Base-by-base conservation (phyloP, 2,329 filamentous ascomycete genomes). In the Aspergillus persii region DNA sequence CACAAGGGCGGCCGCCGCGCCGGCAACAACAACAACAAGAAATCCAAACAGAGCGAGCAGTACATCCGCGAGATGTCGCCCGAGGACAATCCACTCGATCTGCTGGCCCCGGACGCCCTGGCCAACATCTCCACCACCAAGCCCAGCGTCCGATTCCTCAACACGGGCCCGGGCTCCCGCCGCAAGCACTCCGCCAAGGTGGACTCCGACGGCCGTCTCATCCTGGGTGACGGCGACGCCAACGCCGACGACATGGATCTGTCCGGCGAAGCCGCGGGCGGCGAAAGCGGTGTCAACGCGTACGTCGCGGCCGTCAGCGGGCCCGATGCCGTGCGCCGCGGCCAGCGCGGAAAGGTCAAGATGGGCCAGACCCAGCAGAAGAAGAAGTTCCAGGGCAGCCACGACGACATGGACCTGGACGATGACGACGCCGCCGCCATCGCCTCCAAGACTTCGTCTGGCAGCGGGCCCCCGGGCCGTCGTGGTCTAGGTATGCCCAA, bases 71-170 rank as follows among this genome's bases (percentile, higher is more conserved):
- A 98, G 79, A 90, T 71, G 39, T 78, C 76, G 2, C 76, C 96
- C 61, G 92, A 96, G 59, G 91, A 96, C 68, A 95, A 98, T 74
- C 95, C 95, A 1, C 88, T 99, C 47, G 95, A 99, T 79, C 84
- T 99, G 50, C 85, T 99, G 15, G 94, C 95, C 70, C 90, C 91
- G 62, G 89, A 89, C 72, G 92, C 93, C 8, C 85, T 99, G 47
- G 94, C 92, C 56, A 95, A 92, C 73, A 97, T 99, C 69, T 96
- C 93, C 2, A 91, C 91, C 4, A 96, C 92, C 9, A 94, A 92
- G 75, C 94, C 93, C 27, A 76, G 71, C 55, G 68, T 77, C n/a
- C 74, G 77, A 46, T 78, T 79, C 72, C 68, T 77, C 50, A 76
- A 77, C 63, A 73, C 71, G 31, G 72, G 71, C 6, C 69, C 71